A percentile compares a stretch with the other conserved stretches of the same genome.
Evolutionary conservation across 176 grass and related monocot genomes (phyloP).

Genomic region (Carex myosuroides): DNA sequence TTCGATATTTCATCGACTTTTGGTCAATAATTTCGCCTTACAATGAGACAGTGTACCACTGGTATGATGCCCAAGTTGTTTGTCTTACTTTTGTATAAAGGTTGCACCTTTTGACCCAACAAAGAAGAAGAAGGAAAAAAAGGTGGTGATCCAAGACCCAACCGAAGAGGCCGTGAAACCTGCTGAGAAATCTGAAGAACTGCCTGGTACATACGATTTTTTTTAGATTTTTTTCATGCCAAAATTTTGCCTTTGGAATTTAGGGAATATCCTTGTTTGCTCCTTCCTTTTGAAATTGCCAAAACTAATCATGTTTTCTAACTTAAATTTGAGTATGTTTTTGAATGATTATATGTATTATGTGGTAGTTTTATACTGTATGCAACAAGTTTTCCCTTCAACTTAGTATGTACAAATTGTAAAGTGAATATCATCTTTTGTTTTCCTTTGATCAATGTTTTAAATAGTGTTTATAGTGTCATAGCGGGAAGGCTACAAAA

Average conservation of each 20-base stretch:
- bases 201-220: slow-evolving; percentile 11
- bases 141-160: slow-evolving; percentile 74
- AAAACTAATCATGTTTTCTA: not conserved
- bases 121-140: slow-evolving; percentile 99
- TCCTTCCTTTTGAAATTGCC: not conserved
- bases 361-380: not conserved
- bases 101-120: slow-evolving; percentile 78
- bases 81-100: slow-evolving; percentile 26
- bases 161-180: slow-evolving; percentile 67
- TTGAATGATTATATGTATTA: not conserved
- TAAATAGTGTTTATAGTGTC: no score
- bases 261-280: not conserved
- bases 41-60: no score
- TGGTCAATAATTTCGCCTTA: not conserved
- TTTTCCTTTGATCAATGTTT: not conserved
- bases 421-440: not conserved
- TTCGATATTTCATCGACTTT: not conserved
- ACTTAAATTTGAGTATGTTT: not conserved
- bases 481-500: no score
- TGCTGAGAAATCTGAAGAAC: slow-evolving; percentile 59
- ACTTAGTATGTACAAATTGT: not conserved
- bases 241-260: not conserved
- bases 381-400: not conserved
- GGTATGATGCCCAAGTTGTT: not conserved
- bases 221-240: not conserved